Base-by-base conservation (phyloP, 1,284 basidiomycete species). In the Tausonia pullulans region DNA sequence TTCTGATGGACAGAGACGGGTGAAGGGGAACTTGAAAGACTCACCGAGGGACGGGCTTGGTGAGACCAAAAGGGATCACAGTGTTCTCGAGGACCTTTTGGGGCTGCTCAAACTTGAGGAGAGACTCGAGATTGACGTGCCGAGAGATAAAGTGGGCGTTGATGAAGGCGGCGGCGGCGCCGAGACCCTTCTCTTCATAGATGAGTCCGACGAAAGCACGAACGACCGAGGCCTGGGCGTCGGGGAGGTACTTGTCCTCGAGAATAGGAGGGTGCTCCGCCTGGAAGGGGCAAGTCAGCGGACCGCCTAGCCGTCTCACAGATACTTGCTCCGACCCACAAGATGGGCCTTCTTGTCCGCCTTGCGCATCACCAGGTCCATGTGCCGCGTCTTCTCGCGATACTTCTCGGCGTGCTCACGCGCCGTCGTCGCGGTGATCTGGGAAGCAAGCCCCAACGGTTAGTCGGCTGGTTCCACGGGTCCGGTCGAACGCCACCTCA, bases 31-130 rank as follows among this genome's bases (percentile, higher is more conserved):
- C 44, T 27, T 1, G n/a, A 50, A n/a, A 44, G 9, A 71, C 76
- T 62, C 67, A 89, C 87, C 87, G 81, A 41, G 88, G 90, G 69
- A 86, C 82, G 70, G 86, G 86, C 50, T 81, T 79, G 71, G 87
- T 84, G 58, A 90, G 82, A 8, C 83, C 83, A 70, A 90, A 88
- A 72, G 88, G 88, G 55, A 81, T 79, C 16, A 90, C 87, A 65
- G 88, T 88, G 70, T 87, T 83, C 61, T 85, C 77, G 51, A 95
- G 79, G 46, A 90, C 86, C 69, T 86, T 83, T 78, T 89, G 89
- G 41, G 88, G 89, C 71, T 94, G 85, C 65, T 82, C 81, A 76
- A 97, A 96, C 75, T 93, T 95, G 75, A 99, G 83, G 80, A 98
- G 83, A 46, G 79, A 75, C 11, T 87, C 82, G 60, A 98, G 73